A percentile compares a stretch with the other conserved stretches of the same genome.
Conservation (phyloP, 345 rosid species). For the Anacardium occidentale region DNA sequence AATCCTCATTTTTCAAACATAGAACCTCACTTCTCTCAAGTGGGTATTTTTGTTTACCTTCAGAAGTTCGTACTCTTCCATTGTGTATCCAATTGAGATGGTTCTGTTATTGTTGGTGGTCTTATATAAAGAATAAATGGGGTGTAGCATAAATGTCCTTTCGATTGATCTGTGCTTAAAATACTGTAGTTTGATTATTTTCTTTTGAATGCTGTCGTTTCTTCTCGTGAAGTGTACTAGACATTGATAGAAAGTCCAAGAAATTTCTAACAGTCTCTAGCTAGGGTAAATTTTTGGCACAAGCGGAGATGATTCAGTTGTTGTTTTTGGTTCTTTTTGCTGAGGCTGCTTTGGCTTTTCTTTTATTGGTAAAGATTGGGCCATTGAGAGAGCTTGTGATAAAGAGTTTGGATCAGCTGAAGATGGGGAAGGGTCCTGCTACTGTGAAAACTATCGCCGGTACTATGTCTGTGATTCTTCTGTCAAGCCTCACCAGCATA, state of each 20-base stretch:
- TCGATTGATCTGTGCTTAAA: slow-evolving; percentile 15
- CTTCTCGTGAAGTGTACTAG: slow-evolving; percentile 16
- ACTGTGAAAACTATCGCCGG: slow-evolving; percentile 90
- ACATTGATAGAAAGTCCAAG: slow-evolving; percentile 8
- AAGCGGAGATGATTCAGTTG: slow-evolving; percentile 72
- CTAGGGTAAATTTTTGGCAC: slow-evolving; percentile 10
- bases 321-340: slow-evolving; percentile 74
- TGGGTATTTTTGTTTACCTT: too few relatives aligned
- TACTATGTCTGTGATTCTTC: slow-evolving; percentile 81
- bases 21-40: neutral
- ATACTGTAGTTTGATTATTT: neutral
- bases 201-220: neutral
- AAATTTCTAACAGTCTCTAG: slow-evolving; percentile 9
- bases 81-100: neutral
- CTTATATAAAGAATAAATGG: neutral
- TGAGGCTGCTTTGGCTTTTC: slow-evolving; percentile 68
- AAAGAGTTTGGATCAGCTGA: slow-evolving; percentile 83
- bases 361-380: slow-evolving; percentile 76
- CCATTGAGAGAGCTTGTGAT: slow-evolving; percentile 89
- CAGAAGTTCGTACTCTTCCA: too few relatives aligned
- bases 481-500: slow-evolving; percentile 79
- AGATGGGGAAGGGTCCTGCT: slow-evolving; percentile 88
- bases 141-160: neutral
- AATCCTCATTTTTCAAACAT: slow-evolving; percentile 10
- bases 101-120: neutral